Evolutionary conservation across 208 protist genomes (phyloP), one percentile per base, ranked within the genome.

Genomic region (Tritrichomonas musculus): DNA sequence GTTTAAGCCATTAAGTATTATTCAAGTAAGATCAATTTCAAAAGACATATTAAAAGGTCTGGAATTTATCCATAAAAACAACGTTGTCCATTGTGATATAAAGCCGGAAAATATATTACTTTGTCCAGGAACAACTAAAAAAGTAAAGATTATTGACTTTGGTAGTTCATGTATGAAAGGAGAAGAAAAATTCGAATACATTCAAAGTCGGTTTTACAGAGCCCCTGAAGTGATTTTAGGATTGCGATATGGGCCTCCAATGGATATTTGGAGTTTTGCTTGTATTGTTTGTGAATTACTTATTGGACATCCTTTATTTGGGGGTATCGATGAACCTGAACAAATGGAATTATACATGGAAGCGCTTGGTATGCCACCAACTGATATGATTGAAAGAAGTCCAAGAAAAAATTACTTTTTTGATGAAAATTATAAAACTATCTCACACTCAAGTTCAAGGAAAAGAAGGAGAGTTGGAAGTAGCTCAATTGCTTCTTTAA

Each of bases 71-170:
- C 30, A 88, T 57, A 53, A 39, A 39, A 82, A 82, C 27, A 57
- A 57, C 2, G 57, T 88, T 57, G 47, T 88, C 11, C 77, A 88
- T 57, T 88, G 77, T 20, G 77, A 88, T 57, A 88, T 88, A 5
- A 88, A 88, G 39, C 77, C 77, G 44, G 77, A 88, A 57, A 88
- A 88, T 39, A 47, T 88, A 57, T 5, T 88, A 4, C 30, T 88
- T 22, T 1, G 17, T 50, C 69, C 33, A 0, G 41, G 50, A n/a
- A 30, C 41, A 2, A 50, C 9, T 30, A 50, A n/a, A 36, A 5
- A 47, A 8, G 25, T 20, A 25, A 98, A 98, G 92, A 82, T 99
- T 27, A 99, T 99, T 92, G 98, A 99, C 95, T 99, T 99, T 95
- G 98, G 98, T 49, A 98, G 96, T 41, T 96, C 97, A 39, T 99